These are phyloP conservation scores for Lachnellula subtilissima DNA, from an alignment of 2,329 filamentous ascomycete genomes.

Conservation along the genomic window DNA sequence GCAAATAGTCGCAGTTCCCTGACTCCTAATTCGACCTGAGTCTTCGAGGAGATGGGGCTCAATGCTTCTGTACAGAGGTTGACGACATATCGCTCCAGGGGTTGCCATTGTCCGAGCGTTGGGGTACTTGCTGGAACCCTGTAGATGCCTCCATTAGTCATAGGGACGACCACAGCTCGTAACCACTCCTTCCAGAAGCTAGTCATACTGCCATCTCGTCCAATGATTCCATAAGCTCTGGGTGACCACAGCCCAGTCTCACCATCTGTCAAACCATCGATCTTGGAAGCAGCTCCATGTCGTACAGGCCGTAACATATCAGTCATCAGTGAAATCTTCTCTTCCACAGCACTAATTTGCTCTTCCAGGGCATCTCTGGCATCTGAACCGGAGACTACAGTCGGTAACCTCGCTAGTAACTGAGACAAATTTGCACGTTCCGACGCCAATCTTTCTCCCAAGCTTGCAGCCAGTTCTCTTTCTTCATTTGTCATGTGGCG, in stretches of 20 bases:
- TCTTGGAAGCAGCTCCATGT: constrained; percentile 93
- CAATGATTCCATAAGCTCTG: constrained; percentile 86
- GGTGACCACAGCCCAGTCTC: constrained; percentile 96
- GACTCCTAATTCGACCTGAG: constrained; percentile 87
- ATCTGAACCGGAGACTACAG: constrained; percentile 71
- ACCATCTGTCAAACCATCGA: constrained; percentile 90
- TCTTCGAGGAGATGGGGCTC: constrained; percentile 87
- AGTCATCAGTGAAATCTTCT: constrained; percentile 95
- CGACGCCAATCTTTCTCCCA: constrained; percentile 79
- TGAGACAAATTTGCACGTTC: constrained; percentile 89
- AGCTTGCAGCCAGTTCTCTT: constrained; percentile 82
- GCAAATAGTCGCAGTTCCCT: constrained; percentile 89
- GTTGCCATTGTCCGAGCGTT: constrained; percentile 90
- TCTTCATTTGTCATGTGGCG: constrained; percentile 86
- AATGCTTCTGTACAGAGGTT: constrained; percentile 95
- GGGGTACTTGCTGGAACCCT: constrained; percentile 85
- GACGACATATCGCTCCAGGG: constrained; percentile 91
- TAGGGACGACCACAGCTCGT: constrained; percentile 86
- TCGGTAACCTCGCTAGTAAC: constrained; percentile 76
- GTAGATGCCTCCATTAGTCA: constrained; percentile 81
- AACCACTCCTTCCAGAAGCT: constrained; percentile 99
- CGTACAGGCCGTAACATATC: constrained; percentile 88
- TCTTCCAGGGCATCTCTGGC: constrained; percentile 85
- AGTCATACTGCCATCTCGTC: constrained; percentile 75
- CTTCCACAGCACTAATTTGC: constrained; percentile 90